Evolutionary conservation across 371 early-diverging fungal genomes (phyloP).

Genomic region (Mucor racemosus): DNA sequence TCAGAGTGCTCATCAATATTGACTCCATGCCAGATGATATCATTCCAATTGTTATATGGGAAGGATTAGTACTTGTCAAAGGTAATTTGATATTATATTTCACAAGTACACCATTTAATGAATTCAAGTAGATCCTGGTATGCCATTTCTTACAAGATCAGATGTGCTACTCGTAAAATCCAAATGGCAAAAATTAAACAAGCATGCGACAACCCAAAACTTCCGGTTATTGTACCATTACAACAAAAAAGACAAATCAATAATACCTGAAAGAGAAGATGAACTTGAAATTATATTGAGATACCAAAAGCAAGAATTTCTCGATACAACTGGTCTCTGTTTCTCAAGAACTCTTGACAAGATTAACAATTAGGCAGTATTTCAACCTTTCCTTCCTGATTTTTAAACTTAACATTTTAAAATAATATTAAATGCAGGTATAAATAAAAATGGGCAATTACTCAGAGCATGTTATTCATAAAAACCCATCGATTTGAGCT

Average conservation of each 20-base stretch:
- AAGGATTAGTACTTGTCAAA: constrained; percentile 11
- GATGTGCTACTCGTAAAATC: background rate
- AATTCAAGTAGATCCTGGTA: background rate
- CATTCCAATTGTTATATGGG: constrained; percentile 11
- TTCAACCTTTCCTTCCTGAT: no score
- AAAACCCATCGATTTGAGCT: no score
- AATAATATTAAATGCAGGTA: no score
- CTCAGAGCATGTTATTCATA: no score
- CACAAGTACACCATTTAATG: background rate
- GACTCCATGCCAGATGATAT: background rate
- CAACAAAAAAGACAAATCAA: background rate
- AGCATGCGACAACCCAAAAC: background rate
- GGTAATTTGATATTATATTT: background rate
- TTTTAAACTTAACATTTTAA: no score
- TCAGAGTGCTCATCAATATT: background rate
- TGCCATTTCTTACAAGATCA: background rate
- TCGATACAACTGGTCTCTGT: background rate
- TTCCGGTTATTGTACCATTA: background rate
- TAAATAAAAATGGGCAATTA: no score
- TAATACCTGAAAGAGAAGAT: background rate
- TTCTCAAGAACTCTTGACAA: background rate
- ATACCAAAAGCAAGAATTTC: background rate
- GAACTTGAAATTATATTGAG: background rate
- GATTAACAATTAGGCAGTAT: no score
- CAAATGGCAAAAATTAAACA: background rate